These are phyloP conservation scores for Penicillium dipodomyicola DNA, from an alignment of 495 filamentous ascomycete genomes.

Conservation along the genomic window DNA sequence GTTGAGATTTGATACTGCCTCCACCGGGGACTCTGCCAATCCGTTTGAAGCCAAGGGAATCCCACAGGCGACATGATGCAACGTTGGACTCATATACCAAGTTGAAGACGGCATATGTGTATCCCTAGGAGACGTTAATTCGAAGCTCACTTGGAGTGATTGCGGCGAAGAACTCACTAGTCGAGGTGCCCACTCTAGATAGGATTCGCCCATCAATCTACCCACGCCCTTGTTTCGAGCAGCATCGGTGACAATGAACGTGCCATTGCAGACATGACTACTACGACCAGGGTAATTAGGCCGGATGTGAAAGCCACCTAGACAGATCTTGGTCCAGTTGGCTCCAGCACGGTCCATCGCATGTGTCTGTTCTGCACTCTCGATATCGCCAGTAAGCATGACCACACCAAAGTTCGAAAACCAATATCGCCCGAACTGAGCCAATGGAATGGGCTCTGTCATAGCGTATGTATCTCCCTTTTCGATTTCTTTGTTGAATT, in stretches of 20 bases:
- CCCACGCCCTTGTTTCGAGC: slow-evolving; percentile 89
- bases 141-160: background rate
- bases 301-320: slow-evolving; percentile 96
- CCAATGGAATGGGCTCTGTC: slow-evolving; percentile 70
- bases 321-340: slow-evolving; percentile 81
- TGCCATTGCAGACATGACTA: slow-evolving; percentile 94
- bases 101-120: slow-evolving; percentile 96
- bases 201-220: slow-evolving; percentile 87
- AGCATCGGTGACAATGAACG: slow-evolving; percentile 88
- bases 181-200: slow-evolving; percentile 91
- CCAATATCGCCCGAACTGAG: slow-evolving; percentile 85
- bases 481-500: slow-evolving; percentile 92
- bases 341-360: slow-evolving; percentile 54
- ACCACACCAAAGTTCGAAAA: slow-evolving; percentile 92
- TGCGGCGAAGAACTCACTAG: slow-evolving; percentile 51
- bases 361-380: slow-evolving; percentile 58
- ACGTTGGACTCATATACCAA: slow-evolving; percentile 97
- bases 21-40: slow-evolving; percentile 89
- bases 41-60: slow-evolving; percentile 95
- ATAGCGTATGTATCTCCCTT: slow-evolving; percentile 96
- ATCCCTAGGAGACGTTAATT: slow-evolving; percentile 55
- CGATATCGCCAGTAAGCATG: slow-evolving; percentile 84
- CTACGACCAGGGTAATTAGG: slow-evolving; percentile 96
- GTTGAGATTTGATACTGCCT: slow-evolving; percentile 78
- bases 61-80: slow-evolving; percentile 93